phyloP scores from a whole-genome alignment of 305 asterid genomes.

The Fraxinus platypoda region DNA sequence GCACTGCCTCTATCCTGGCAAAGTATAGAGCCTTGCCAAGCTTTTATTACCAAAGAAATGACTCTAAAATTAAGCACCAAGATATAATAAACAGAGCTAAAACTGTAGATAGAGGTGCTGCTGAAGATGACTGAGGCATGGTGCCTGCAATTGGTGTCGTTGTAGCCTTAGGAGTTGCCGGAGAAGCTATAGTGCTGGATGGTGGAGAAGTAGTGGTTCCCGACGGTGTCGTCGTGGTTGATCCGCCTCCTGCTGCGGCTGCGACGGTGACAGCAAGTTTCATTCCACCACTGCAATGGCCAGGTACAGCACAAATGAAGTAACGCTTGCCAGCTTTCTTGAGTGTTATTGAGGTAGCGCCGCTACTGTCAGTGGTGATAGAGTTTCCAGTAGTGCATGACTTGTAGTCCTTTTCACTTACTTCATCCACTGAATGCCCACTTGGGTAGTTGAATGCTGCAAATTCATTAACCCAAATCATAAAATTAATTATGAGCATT shows the following conservation, averaged over 20 bases:
- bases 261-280: constrained; percentile 60
- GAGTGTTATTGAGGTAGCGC: constrained; percentile 75
- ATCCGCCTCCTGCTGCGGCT: constrained; percentile 22
- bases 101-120: constrained; percentile 31
- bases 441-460: constrained; percentile 71
- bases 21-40: neutral
- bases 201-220: constrained; percentile 30
- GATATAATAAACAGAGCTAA: constrained; percentile 23
- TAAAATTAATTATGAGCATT: neutral
- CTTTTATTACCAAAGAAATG: constrained; percentile 11
- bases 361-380: constrained; percentile 63
- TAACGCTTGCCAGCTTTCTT: constrained; percentile 67
- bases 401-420: constrained; percentile 51
- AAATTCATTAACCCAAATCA: neutral
- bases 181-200: constrained; percentile 20
- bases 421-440: constrained; percentile 81
- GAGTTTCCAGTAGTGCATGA: constrained; percentile 62
- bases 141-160: constrained; percentile 21
- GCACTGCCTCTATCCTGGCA: constrained; percentile 94
- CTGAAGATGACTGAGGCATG: constrained; percentile 33
- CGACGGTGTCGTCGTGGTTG: constrained; percentile 22
- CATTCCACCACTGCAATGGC: constrained; percentile 90
- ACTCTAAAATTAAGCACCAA: constrained; percentile 17
- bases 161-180: constrained; percentile 25
- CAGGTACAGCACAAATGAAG: constrained; percentile 65